Evolutionary conservation across 2,329 filamentous ascomycete species (phyloP), one percentile per base, ranked within the genome.

Genomic region (Lachnellula occidentalis): DNA sequence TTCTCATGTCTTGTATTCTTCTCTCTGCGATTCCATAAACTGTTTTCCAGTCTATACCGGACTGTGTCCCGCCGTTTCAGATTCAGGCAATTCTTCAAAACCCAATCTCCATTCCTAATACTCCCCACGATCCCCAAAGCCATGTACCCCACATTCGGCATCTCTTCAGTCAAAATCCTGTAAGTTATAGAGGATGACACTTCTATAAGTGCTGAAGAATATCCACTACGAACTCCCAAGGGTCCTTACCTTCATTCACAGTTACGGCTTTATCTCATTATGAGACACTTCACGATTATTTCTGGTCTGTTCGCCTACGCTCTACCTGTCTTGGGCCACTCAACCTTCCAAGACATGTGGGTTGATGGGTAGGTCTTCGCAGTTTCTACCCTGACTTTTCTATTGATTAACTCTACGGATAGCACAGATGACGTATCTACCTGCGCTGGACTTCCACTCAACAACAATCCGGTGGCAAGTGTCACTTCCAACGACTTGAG

Each of bases 391-490:
- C 22, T 37, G 5, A 31, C 27, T 12, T 14, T 15, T 39, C 21
- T 11, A 37, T 34, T 52, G 21, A 41, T 22, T 27, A 31, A 22
- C n/a, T 22, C 15, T 14, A 22, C 34, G 17, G 43, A 4, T 46
- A 60, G 58, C 15, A 76, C 77, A 61, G 71, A 72, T 71, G 58
- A 70, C 69, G 69, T 72, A 66, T 72, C 63, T 64, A 72, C 53
- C 31, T 82, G 78, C 60, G 77, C 74, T 36, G 74, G 80, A 50
- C 54, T 78, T 0, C 78, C 78, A 1, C 48, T 66, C 0, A 76
- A 68, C 64, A 85, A 83, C 70, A 76, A 66, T 12, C 79, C 79
- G 4, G 72, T 82, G 5, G 74, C 71, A 12, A 71, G 74, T 58
- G 77, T 80, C 41, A 74, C 63, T 46, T 75, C 74, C 43, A 69